Conservation (phyloP, 1,284 basidiomycete species). For the Phellopilus nigrolimitatus region DNA sequence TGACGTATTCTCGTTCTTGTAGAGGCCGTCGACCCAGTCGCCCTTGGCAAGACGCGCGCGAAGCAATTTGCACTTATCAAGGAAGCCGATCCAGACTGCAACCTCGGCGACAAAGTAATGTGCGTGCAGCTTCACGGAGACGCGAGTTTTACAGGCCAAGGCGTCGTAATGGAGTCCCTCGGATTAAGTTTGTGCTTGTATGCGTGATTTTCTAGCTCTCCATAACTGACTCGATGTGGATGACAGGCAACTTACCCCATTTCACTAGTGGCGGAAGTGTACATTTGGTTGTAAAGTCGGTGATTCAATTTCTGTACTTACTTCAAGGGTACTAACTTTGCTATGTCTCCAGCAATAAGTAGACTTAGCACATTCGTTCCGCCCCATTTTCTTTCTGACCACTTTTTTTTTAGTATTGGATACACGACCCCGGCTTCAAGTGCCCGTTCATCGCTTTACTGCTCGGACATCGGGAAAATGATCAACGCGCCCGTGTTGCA, state of each 20-base stretch:
- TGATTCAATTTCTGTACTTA: constrained; percentile 20
- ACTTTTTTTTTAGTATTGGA: constrained; percentile 61
- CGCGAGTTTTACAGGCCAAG: constrained; percentile 86
- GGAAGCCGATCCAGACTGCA: constrained; percentile 54
- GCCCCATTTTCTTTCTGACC: constrained; percentile 1
- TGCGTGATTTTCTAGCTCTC: neutral
- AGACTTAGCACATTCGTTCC: constrained; percentile 17
- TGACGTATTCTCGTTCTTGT: constrained; percentile 7
- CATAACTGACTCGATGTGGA: constrained; percentile 21
- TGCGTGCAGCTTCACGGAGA: constrained; percentile 89
- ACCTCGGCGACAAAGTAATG: constrained; percentile 80
- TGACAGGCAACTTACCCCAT: constrained; percentile 76
- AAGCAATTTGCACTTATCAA: constrained; percentile 86
- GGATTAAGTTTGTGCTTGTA: constrained; percentile 58
- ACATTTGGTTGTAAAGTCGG: constrained; percentile 88
- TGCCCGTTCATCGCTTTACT: constrained; percentile 81
- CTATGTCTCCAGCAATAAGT: constrained; percentile 47
- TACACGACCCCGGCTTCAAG: constrained; percentile 84
- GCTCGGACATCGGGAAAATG: constrained; percentile 87
- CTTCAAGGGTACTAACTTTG: constrained; percentile 6
- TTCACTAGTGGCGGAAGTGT: constrained; percentile 86
- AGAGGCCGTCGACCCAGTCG: constrained; percentile 86
- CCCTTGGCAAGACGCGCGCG: constrained; percentile 84
- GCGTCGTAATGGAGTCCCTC: constrained; percentile 83
- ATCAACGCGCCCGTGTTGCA: constrained; percentile 87